Base-by-base conservation (phyloP, 2,329 filamentous ascomycete species). In the Pseudocercospora ulei region DNA sequence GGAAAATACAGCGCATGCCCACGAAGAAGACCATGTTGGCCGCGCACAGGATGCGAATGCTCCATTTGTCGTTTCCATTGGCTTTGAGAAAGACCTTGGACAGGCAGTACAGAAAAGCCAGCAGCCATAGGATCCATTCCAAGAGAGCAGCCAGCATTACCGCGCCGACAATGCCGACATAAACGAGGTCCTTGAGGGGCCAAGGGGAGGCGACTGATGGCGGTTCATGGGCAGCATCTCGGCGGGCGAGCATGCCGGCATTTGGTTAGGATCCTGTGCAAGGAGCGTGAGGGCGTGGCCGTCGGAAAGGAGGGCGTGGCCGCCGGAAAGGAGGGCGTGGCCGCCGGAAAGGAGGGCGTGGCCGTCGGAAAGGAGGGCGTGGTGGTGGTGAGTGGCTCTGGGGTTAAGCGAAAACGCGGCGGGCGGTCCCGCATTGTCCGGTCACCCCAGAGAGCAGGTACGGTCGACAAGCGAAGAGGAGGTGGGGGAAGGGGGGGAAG, bases 41-140 rank as follows among this genome's bases (percentile, higher is more conserved):
- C 5, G 87, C 63, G n/a, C 85, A 80, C 33, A 96, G 68, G 3
- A 87, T 62, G 43, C 76, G 76, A 45, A 92, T 82, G 27, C 80
- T 85, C 76, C 82, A 86, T 57, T 85, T 81, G 3, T 35, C 31
- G 19, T 52, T 35, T 3, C 49, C 48, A 53, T 93, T 84, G 12
- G 88, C 86, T 61, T 96, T 96, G 48, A 76, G 69, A 55, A 81
- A 94, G 18, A 88, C 86, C 60, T 95, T 94, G 56, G 77, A 66
- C 1, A 95, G 68, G 58, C 88, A 96, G 63, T 95, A 96, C 47
- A 90, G 59, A 58, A 96, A 96, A 3, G 88, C 86, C n/a, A 81
- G 77, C 25, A 96, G 71, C 85, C 87, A 95, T 8, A 96, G 73
- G 44, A 94, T 78, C 86, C 90, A 96, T 65, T 96, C 88, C 5